Evolutionary conservation across 768 basidiomycete genomes (phyloP), one percentile per base, ranked within the genome.

Genomic region (Suillus placidus): DNA sequence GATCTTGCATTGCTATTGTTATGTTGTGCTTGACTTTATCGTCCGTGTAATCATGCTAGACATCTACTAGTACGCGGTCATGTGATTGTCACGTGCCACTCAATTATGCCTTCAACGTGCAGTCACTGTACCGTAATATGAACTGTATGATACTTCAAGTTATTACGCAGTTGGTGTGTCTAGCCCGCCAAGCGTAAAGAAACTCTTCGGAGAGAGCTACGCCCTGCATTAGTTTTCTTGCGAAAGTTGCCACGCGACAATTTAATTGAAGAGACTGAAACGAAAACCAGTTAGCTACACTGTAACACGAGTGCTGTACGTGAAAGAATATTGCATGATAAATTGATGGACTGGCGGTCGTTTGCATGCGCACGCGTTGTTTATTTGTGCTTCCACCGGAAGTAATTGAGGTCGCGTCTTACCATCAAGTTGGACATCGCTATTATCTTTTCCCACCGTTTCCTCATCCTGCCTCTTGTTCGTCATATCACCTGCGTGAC

Each of bases 391-490:
- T 42, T 26, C 26, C 18, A 58, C 56, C 56, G 37, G 56, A 12
- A 57, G n/a, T 57, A 57, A 38, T 57, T 37, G 35, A 13, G 35
- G 56, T 51, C 49, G 49, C 49, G 49, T 51, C 23, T 26, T 3
- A 30, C 20, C 38, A 40, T 58, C 38, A 26, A 37, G 37, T 58
- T 58, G 57, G 37, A 38, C 32, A 30, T 58, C 26, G 18, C 2
- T 30, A 60, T 38, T 60, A 32, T 60, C 58, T 60, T 60, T 60
- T 60, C 58, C 40, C 58, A 42, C 26, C 54, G 13, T 60, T 18
- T 38, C 30, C 23, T 58, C 37, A 38, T 30, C 38, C 37, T 20
- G 26, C 30, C 18, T 42, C 26, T 42, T 18, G 18, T n/a, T 42
- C 40, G 40, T 40, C 16, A 42, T 42, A 42, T 42, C 4, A 26